A percentile compares a stretch with the other conserved stretches of the same genome.
Evolutionary conservation across 2,329 filamentous ascomycete genomes (phyloP).

Genomic region (Ampelomyces quisqualis): DNA sequence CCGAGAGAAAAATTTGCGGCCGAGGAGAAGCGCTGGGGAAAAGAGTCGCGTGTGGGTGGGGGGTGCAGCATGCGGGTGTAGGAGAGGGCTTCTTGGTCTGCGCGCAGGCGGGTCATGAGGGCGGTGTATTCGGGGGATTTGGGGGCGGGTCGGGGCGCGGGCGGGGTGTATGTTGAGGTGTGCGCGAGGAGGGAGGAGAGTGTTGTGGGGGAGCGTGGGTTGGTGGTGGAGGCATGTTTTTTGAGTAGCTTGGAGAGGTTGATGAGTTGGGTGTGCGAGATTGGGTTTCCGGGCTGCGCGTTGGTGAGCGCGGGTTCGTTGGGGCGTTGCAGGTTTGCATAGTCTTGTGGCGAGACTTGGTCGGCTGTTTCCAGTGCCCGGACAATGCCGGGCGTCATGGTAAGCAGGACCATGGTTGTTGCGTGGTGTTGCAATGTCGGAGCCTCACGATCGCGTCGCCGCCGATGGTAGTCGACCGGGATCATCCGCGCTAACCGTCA

Average conservation of each 20-base stretch:
- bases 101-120: slow-evolving; percentile 81
- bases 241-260: slow-evolving; percentile 59
- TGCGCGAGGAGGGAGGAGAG: slow-evolving; percentile 73
- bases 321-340: slow-evolving; percentile 26
- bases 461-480: slow-evolving; percentile 2
- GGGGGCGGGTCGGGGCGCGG: slow-evolving; percentile 67
- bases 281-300: slow-evolving; percentile 62
- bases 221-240: slow-evolving; percentile 14
- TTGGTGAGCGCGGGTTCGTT: slow-evolving; percentile 54
- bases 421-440: slow-evolving; percentile 8
- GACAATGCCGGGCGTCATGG: slow-evolving; percentile 70
- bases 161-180: slow-evolving; percentile 71
- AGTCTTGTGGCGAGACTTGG: slow-evolving; percentile 18
- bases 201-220: slow-evolving; percentile 30
- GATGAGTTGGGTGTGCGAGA: slow-evolving; percentile 70
- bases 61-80: slow-evolving; percentile 81
- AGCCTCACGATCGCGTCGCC: slow-evolving; percentile 3
- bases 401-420: slow-evolving; percentile 69
- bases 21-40: slow-evolving; percentile 56
- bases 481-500: slow-evolving; percentile 24
- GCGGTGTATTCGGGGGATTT: slow-evolving; percentile 81
- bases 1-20: slow-evolving; percentile 53
- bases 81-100: slow-evolving; percentile 75
- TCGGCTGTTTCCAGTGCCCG: slow-evolving; percentile 55
- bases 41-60: slow-evolving; percentile 56